Conservation (phyloP, 148 eudicot genomes). For the Rhododendron williamsianum region DNA sequence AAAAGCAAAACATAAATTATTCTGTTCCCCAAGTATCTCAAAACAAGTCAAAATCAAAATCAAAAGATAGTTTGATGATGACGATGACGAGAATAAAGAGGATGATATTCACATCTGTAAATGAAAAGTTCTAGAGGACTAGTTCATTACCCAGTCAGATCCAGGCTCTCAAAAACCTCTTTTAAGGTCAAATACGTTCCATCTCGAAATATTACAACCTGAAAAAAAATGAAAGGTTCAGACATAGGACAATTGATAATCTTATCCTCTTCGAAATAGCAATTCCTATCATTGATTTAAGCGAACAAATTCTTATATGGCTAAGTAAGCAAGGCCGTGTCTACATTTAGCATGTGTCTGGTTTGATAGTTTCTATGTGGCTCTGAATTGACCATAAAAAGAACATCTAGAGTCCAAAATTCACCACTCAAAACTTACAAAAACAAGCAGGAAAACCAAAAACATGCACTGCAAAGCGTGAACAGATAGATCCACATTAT, state of each 20-base stretch:
- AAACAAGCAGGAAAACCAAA: background rate
- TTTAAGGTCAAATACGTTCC: constrained; percentile 92
- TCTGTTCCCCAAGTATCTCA: background rate
- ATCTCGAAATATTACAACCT: constrained; percentile 98
- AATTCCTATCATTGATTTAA: background rate
- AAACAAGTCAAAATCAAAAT: background rate
- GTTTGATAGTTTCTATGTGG: background rate
- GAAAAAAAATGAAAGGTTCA: constrained; percentile 16
- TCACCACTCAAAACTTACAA: background rate
- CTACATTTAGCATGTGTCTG: background rate
- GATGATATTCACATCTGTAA: constrained; percentile 1
- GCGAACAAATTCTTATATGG: background rate
- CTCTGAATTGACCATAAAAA: background rate
- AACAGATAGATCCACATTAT: constrained; percentile 12
- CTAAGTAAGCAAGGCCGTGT: background rate
- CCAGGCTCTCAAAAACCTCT: constrained; percentile 99
- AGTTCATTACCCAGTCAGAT: constrained; percentile 76
- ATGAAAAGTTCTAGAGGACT: background rate
- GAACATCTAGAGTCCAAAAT: background rate
- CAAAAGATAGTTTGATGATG: background rate
- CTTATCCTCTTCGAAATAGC: background rate
- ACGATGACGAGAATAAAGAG: background rate
- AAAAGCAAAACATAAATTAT: background rate
- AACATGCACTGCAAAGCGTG: background rate
- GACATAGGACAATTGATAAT: background rate